phyloP scores from a whole-genome alignment of 2,329 filamentous ascomycete genomes.

The Xylariaceae sp. region DNA sequence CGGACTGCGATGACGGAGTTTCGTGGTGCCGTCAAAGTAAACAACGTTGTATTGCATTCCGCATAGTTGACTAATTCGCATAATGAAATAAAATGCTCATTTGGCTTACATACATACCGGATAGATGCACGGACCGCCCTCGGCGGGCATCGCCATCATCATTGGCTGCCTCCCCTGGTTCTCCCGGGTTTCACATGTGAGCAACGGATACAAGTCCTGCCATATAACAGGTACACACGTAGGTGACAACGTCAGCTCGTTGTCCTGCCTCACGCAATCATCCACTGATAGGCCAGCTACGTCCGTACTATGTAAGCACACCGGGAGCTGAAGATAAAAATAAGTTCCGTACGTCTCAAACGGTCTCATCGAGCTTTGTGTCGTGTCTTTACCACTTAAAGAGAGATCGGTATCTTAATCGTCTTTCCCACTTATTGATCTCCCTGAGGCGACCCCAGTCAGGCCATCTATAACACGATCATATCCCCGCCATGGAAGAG shows the following conservation, averaged over 20 bases:
- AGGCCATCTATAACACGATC: slow-evolving; percentile 14
- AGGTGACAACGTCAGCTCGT: background rate
- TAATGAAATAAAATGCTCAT: too few species aligned
- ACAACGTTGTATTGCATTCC: too few species aligned
- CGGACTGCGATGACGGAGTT: background rate
- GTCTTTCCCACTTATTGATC: background rate
- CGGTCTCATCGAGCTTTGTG: too few species aligned
- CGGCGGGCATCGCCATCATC: background rate
- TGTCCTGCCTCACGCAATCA: background rate
- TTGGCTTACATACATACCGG: background rate
- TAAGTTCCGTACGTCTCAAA: background rate
- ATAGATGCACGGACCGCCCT: too few species aligned
- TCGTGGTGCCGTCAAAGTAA: background rate
- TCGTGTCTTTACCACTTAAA: too few species aligned
- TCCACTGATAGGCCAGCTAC: background rate
- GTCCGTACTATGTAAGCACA: background rate
- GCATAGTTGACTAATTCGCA: too few species aligned
- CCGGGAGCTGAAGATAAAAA: background rate
- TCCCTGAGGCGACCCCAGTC: background rate
- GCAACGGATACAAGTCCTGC: too few species aligned
- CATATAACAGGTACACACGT: background rate
- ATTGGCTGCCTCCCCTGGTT: too few species aligned
- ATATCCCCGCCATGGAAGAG: slow-evolving; percentile 19
- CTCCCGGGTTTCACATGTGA: too few species aligned
- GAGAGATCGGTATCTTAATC: too few species aligned